Conservation (phyloP, 768 basidiomycete species). For the Thelephora aurantiotincta region DNA sequence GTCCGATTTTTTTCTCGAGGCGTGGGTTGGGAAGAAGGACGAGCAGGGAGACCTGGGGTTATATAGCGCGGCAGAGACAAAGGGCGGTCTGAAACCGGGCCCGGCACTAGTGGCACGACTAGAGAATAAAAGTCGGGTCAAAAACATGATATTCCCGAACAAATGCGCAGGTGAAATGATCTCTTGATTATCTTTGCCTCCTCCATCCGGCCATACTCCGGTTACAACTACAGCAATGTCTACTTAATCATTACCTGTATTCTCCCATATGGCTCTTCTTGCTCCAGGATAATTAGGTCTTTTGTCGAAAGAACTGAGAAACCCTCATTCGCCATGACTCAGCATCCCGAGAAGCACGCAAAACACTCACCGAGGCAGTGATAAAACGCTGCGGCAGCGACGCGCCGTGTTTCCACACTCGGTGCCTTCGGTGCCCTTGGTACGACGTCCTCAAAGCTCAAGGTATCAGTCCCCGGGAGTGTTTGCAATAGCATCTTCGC, state of each 20-base stretch:
- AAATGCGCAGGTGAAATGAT: too few species aligned
- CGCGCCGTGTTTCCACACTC: constrained; percentile 51
- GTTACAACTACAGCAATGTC: constrained; percentile 1
- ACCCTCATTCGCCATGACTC: background rate
- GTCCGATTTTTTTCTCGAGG: constrained; percentile 6
- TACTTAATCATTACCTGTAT: constrained; percentile 29
- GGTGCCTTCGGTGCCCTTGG: constrained; percentile 23
- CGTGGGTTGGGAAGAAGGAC: constrained; percentile 1
- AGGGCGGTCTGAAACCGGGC: too few species aligned
- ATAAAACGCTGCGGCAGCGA: constrained; percentile 74
- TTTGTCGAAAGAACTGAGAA: constrained; percentile 63
- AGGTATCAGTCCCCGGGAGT: constrained; percentile 30
- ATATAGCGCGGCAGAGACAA: too few species aligned
- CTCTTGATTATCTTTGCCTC: too few species aligned
- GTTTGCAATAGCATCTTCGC: constrained; percentile 61
- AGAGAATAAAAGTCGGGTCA: background rate
- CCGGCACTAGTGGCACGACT: background rate
- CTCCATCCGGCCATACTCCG: too few species aligned
- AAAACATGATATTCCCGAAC: too few species aligned
- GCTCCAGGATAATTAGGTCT: constrained; percentile 45
- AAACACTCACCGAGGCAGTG: constrained; percentile 57
- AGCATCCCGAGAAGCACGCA: background rate
- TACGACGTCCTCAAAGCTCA: constrained; percentile 54
- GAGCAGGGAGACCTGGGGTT: background rate
- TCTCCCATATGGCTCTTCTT: constrained; percentile 43